Conservation (phyloP, 345 rosid genomes). For the Gossypium arboreum region DNA sequence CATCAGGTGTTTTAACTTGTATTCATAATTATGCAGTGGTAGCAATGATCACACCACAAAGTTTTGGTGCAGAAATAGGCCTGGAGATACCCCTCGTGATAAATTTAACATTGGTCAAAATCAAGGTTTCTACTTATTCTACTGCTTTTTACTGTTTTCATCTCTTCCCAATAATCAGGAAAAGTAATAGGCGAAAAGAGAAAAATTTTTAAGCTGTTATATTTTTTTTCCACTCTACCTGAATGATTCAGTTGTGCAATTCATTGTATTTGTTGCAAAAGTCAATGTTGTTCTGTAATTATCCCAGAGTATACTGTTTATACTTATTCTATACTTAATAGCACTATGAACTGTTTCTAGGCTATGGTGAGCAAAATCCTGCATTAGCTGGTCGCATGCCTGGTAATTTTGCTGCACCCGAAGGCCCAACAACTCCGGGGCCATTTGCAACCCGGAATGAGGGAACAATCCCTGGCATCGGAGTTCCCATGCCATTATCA, state of each 20-base stretch:
- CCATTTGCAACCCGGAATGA: conserved; percentile 80
- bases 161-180: neutral
- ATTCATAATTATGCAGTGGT: conserved; percentile 63
- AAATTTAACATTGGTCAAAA: conserved; percentile 62
- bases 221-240: neutral
- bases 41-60: conserved; percentile 93
- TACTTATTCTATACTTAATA: neutral
- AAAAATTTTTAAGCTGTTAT: neutral
- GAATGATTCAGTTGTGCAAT: neutral
- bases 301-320: neutral
- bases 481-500: conserved; percentile 71
- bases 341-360: conserved; percentile 28
- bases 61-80: conserved; percentile 98
- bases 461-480: conserved; percentile 94
- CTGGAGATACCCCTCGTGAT: conserved; percentile 90
- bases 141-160: neutral
- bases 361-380: conserved; percentile 80
- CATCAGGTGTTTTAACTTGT: conserved; percentile 18
- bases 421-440: conserved; percentile 78
- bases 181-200: neutral
- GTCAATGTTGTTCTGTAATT: conserved; percentile 1
- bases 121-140: conserved; percentile 47
- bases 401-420: conserved; percentile 62
- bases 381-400: conserved; percentile 68
- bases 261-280: neutral